Percentiles rank a stretch among this genome's conserved stretches.
Evolutionary conservation across 2,329 filamentous ascomycete species (phyloP).

Genomic region (Xylaria sp.): DNA sequence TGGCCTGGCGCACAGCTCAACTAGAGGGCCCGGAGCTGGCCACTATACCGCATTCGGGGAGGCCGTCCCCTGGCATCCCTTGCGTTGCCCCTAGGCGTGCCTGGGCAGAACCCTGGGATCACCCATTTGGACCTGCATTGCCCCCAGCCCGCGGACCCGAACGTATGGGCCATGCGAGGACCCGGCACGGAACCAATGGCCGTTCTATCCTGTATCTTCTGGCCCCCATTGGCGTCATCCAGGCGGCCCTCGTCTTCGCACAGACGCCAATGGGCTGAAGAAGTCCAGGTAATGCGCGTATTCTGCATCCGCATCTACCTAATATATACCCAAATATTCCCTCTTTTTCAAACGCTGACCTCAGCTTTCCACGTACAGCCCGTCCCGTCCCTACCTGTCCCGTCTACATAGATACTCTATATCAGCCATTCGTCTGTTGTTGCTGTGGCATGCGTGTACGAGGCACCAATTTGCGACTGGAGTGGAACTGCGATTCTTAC

Average conservation of each 20-base stretch:
- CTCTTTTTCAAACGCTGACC: constrained; percentile 15
- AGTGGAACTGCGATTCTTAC: constrained; percentile 18
- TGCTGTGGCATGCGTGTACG: not conserved
- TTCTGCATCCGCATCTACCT: too few species aligned
- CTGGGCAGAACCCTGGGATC: not conserved
- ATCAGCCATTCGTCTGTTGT: not conserved
- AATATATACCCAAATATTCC: not conserved
- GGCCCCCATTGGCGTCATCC: constrained; percentile 29
- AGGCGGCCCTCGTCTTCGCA: constrained; percentile 15
- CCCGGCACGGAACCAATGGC: constrained; percentile 26
- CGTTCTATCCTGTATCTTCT: constrained; percentile 11
- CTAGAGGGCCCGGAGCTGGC: constrained; percentile 27
- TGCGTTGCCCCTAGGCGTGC: too few species aligned
- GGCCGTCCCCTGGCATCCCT: not conserved
- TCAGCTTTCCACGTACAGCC: constrained; percentile 23
- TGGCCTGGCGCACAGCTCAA: constrained; percentile 40
- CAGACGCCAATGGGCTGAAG: constrained; percentile 19
- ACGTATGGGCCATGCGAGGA: constrained; percentile 38
- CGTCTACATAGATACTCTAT: too few species aligned
- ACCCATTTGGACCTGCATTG: constrained; percentile 40
- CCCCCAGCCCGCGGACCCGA: constrained; percentile 40
- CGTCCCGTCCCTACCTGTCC: not conserved
- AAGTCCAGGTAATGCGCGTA: not conserved
- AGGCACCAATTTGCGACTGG: constrained; percentile 12
- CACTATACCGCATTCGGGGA: constrained; percentile 43